A percentile compares a stretch with the other conserved stretches of the same genome.
These are phyloP conservation scores for Plectosphaerella cucumerina DNA, from an alignment of 2,329 filamentous ascomycete species.

Conservation along the genomic window DNA sequence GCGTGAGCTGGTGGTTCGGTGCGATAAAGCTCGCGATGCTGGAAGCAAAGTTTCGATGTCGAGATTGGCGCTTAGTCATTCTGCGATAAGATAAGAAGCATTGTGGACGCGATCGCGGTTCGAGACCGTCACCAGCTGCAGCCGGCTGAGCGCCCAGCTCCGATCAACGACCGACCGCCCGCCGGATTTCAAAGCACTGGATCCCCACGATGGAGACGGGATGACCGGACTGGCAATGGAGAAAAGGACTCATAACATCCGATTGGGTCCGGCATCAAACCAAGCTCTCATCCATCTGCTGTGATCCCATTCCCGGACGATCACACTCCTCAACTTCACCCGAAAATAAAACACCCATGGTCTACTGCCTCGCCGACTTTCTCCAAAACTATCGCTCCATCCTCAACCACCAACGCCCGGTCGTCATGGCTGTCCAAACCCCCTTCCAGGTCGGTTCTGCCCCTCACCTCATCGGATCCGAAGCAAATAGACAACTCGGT, in stretches of 20 bases:
- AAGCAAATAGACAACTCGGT: neutral
- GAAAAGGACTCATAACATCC: conserved; percentile 3
- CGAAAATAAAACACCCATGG: conserved; percentile 7
- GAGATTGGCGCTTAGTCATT: conserved; percentile 4
- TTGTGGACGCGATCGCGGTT: neutral
- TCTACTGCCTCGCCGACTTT: conserved; percentile 11
- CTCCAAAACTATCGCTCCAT: conserved; percentile 11
- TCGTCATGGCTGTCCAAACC: conserved; percentile 18
- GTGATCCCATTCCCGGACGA: neutral
- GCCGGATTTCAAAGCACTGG: conserved; percentile 29
- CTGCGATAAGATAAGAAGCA: conserved; percentile 7
- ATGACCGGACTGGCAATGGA: conserved; percentile 8
- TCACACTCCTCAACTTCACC: neutral
- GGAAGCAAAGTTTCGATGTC: conserved; percentile 2
- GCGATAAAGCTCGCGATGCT: neutral
- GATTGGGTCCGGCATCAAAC: conserved; percentile 2
- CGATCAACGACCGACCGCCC: neutral
- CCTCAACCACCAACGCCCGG: conserved; percentile 5
- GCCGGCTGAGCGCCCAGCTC: conserved; percentile 1
- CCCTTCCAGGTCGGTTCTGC: conserved; percentile 17
- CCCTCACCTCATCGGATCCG: neutral
- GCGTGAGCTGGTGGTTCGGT: neutral
- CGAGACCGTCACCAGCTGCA: neutral
- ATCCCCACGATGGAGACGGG: conserved; percentile 15
- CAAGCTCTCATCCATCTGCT: neutral